Percentiles rank a stretch among this genome's conserved stretches.
Conservation (phyloP, 768 basidiomycete genomes). For the Lactarius vividus region DNA sequence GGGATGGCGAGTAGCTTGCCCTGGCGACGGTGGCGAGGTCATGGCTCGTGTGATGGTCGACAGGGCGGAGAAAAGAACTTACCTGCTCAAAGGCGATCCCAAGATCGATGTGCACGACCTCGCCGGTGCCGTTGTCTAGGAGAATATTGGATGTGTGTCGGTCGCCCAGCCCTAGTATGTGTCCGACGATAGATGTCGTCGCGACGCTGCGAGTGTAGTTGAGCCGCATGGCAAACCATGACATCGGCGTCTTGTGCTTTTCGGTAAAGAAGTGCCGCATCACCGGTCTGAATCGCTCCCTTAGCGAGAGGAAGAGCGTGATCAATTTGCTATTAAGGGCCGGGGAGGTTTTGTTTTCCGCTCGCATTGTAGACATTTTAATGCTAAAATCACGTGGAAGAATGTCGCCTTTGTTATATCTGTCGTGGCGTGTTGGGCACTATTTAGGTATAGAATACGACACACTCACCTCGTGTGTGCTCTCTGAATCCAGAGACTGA, state of each 20-base stretch:
- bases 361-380: slow-evolving; percentile 36
- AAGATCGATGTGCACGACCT: slow-evolving; percentile 93
- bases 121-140: slow-evolving; percentile 76
- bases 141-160: slow-evolving; percentile 92
- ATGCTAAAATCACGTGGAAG: slow-evolving; percentile 34
- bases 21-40: slow-evolving; percentile 38
- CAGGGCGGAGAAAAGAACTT: slow-evolving; percentile 24
- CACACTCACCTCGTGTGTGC: slow-evolving; percentile 60
- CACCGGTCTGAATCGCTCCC: slow-evolving; percentile 65
- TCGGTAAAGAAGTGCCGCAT: slow-evolving; percentile 96
- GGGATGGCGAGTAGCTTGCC: slow-evolving; percentile 77
- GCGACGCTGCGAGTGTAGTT: slow-evolving; percentile 92
- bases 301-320: slow-evolving; percentile 31
- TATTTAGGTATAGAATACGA: background rate
- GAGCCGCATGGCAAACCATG: slow-evolving; percentile 90
- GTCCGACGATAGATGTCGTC: slow-evolving; percentile 90
- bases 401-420: slow-evolving; percentile 66
- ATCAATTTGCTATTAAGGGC: slow-evolving; percentile 33
- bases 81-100: slow-evolving; percentile 97
- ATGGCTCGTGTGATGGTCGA: background rate
- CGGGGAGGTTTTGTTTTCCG: slow-evolving; percentile 33
- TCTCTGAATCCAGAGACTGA: slow-evolving; percentile 56
- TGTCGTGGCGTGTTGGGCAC: slow-evolving; percentile 31
- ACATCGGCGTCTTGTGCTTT: slow-evolving; percentile 78
- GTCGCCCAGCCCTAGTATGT: slow-evolving; percentile 89